A percentile compares a stretch with the other conserved stretches of the same genome.
Conservation (phyloP, 2,329 filamentous ascomycete species). For the Fusarium globosum region DNA sequence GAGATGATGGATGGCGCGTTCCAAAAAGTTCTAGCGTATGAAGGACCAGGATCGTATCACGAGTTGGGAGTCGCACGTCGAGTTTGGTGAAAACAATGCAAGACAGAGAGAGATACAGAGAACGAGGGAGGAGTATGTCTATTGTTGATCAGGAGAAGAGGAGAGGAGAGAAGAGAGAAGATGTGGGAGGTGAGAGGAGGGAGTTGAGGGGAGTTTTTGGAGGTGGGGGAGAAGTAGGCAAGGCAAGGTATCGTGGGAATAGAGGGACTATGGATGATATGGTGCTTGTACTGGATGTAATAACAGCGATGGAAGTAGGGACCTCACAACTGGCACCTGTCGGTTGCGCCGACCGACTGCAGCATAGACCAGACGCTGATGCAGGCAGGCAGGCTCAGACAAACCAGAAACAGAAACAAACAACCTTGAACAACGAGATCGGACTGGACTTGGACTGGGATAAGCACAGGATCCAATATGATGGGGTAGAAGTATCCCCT, state of each 20-base stretch:
- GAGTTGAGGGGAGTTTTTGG: slow-evolving; percentile 23
- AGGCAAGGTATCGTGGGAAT: slow-evolving; percentile 15
- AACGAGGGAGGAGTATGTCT: slow-evolving; percentile 16
- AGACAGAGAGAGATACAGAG: slow-evolving; percentile 17
- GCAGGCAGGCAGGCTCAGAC: slow-evolving; percentile 14
- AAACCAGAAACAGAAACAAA: slow-evolving; percentile 19
- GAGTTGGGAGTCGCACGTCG: slow-evolving; percentile 34
- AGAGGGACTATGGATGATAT: slow-evolving; percentile 28
- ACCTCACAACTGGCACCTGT: slow-evolving; percentile 37
- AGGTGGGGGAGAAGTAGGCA: slow-evolving; percentile 33
- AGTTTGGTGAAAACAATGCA: slow-evolving; percentile 20
- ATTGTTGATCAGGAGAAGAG: slow-evolving; percentile 20
- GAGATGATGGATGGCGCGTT: slow-evolving; percentile 27
- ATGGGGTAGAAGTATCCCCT: slow-evolving; percentile 38
- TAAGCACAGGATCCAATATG: slow-evolving; percentile 40
- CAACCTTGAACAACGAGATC: slow-evolving; percentile 30
- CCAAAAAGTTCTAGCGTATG: slow-evolving; percentile 23
- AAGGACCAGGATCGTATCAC: slow-evolving; percentile 33
- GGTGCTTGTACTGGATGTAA: slow-evolving; percentile 13
- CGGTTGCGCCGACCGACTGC: slow-evolving; percentile 38
- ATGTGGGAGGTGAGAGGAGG: slow-evolving; percentile 19
- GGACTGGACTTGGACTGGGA: slow-evolving; percentile 36
- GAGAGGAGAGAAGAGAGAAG: slow-evolving; percentile 28
- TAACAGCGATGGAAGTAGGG: slow-evolving; percentile 33
- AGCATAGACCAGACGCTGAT: not conserved